These are phyloP conservation scores for Jatropha curcas DNA, from an alignment of 345 rosid genomes.

Conservation along the genomic window DNA sequence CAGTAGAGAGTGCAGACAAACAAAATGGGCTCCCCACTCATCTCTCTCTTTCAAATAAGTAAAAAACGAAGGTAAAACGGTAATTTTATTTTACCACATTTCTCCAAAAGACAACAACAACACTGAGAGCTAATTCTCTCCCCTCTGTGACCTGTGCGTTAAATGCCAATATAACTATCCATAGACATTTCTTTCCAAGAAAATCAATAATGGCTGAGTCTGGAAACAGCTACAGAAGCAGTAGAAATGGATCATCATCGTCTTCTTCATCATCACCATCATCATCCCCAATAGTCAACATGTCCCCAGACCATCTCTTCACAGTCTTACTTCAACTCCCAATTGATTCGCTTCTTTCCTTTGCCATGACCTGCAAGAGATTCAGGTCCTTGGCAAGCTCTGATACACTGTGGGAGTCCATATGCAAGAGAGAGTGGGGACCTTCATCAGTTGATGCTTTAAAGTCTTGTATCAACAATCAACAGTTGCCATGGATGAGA, in stretches of 20 bases:
- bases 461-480: conserved; percentile 42
- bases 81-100: too few species aligned
- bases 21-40: too few species aligned
- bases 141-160: too few species aligned
- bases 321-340: conserved; percentile 81
- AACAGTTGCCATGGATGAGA: conserved; percentile 63
- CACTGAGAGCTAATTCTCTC: too few species aligned
- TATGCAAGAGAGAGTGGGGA: conserved; percentile 82
- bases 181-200: too few species aligned
- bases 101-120: too few species aligned
- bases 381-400: conserved; percentile 54
- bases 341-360: conserved; percentile 63
- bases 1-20: too few species aligned
- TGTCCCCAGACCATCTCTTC: conserved; percentile 69
- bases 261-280: conserved; percentile 20
- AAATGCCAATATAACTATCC: too few species aligned
- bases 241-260: conserved; percentile 15
- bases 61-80: too few species aligned
- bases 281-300: conserved; percentile 36
- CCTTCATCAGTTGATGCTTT: conserved; percentile 50
- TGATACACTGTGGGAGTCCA: conserved; percentile 74
- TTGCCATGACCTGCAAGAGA: conserved; percentile 70
- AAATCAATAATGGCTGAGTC: conserved; percentile 38
- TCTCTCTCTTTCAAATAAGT: too few species aligned
- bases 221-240: conserved; percentile 18